phyloP scores from a whole-genome alignment of 257 asterid species.

The Solanum sejunctum region DNA sequence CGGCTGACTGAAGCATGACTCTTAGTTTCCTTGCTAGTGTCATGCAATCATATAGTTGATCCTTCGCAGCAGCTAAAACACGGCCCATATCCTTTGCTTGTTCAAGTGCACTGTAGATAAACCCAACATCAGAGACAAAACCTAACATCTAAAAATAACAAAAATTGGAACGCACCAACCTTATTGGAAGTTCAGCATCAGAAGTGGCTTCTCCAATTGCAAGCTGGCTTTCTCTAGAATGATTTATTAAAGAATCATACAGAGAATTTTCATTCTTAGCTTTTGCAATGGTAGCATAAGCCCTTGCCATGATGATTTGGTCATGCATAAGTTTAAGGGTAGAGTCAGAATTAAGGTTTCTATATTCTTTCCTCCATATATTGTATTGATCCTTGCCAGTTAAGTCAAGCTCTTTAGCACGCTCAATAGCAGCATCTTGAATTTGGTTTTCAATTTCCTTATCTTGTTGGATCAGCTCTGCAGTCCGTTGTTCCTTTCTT shows the following conservation, averaged over 20 bases:
- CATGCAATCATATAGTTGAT: conserved; percentile 58
- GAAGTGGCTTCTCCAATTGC: conserved; percentile 76
- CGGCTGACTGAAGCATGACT: conserved; percentile 84
- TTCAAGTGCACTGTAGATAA: conserved; percentile 44
- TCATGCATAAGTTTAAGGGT: conserved; percentile 83
- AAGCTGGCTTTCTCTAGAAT: conserved; percentile 62
- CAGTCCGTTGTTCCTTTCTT: conserved; percentile 60
- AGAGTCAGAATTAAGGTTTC: conserved; percentile 75
- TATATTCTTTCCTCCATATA: conserved; percentile 94
- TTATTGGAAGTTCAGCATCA: conserved; percentile 77
- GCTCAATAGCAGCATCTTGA: conserved; percentile 75
- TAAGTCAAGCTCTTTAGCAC: conserved; percentile 69
- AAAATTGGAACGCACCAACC: conserved; percentile 31
- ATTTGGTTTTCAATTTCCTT: conserved; percentile 47
- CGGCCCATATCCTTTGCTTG: conserved; percentile 93
- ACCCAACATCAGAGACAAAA: conserved; percentile 5
- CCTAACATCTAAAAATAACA: conserved; percentile 4
- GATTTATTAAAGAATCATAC: conserved; percentile 55
- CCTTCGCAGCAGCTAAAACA: conserved; percentile 75
- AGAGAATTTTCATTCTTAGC: conserved; percentile 60
- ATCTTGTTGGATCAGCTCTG: conserved; percentile 58
- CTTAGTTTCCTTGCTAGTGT: conserved; percentile 73
- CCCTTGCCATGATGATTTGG: conserved; percentile 92
- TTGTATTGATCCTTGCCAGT: conserved; percentile 63
- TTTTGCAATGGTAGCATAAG: conserved; percentile 81